These are phyloP conservation scores for Heracleum sosnowskyi DNA, from an alignment of 129 eudicot species.

Conservation along the genomic window DNA sequence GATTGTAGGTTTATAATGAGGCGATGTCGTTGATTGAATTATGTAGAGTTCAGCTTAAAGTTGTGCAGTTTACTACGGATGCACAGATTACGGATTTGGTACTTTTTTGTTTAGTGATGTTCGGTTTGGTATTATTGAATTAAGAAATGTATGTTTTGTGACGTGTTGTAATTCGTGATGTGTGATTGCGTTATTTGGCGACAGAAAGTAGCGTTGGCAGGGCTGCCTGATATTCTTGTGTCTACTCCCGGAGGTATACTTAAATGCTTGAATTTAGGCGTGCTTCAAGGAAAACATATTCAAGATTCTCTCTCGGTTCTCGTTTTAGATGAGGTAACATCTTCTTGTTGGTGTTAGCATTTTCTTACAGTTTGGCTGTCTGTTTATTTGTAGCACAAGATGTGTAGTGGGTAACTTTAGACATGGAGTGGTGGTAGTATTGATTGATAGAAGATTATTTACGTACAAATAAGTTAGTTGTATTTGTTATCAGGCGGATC, in stretches of 20 bases:
- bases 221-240: conserved; percentile 72
- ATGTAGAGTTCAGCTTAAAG: conserved; percentile 75
- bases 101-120: background rate
- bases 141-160: background rate
- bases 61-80: conserved; percentile 60
- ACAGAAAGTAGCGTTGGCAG: conserved; percentile 66
- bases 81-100: conserved; percentile 54
- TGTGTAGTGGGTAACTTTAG: background rate
- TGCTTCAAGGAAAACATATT: conserved; percentile 55
- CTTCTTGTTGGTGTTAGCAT: background rate
- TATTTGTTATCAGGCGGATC: conserved; percentile 73
- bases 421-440: too few relatives aligned
- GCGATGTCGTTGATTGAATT: conserved; percentile 58
- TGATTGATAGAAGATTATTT: background rate
- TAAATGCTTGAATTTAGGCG: conserved; percentile 60
- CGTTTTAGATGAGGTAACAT: conserved; percentile 85
- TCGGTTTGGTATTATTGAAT: background rate
- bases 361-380: background rate
- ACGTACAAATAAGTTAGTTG: conserved; percentile 7
- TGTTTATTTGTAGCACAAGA: background rate
- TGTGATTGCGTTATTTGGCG: background rate
- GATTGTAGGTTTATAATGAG: conserved; percentile 66
- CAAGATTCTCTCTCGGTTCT: conserved; percentile 88
- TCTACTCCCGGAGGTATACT: conserved; percentile 85
- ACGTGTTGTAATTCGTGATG: background rate